These are phyloP conservation scores for Aspergillus nidulans DNA, from an alignment of 495 filamentous ascomycete genomes.

Conservation along the genomic window DNA sequence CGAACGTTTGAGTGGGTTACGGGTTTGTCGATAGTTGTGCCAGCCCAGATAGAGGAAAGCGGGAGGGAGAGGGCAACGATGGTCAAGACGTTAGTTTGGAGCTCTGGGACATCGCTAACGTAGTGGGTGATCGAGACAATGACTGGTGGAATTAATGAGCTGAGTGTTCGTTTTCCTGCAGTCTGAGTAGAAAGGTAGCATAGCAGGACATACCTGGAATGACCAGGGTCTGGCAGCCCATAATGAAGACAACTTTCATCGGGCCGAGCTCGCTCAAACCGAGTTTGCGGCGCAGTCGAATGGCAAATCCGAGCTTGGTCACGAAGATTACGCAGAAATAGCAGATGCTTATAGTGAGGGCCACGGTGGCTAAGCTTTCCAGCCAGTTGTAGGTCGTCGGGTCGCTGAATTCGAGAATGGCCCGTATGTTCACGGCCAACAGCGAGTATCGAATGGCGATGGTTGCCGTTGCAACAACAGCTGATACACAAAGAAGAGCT, in stretches of 20 bases:
- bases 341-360: constrained; percentile 62
- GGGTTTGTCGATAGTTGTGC: constrained; percentile 34
- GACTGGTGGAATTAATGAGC: constrained; percentile 36
- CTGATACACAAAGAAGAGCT: constrained; percentile 45
- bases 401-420: constrained; percentile 36
- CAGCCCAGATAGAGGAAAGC: constrained; percentile 76
- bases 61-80: constrained; percentile 71
- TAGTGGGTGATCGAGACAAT: constrained; percentile 68
- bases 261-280: constrained; percentile 59
- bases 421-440: constrained; percentile 51
- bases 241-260: constrained; percentile 68
- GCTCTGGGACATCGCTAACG: constrained; percentile 47
- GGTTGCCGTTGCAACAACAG: constrained; percentile 48
- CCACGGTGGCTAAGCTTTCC: constrained; percentile 46
- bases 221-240: constrained; percentile 73
- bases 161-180: not conserved
- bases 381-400: constrained; percentile 38
- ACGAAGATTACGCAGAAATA: constrained; percentile 74
- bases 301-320: constrained; percentile 60
- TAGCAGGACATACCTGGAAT: constrained; percentile 59
- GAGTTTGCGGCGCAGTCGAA: constrained; percentile 51
- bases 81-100: constrained; percentile 59
- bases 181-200: not conserved
- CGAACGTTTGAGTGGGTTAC: constrained; percentile 12
- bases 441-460: constrained; percentile 57